A percentile compares a stretch with the other conserved stretches of the same genome.
Evolutionary conservation across 345 rosid species (phyloP).

Genomic region (Rubroshorea leprosula): DNA sequence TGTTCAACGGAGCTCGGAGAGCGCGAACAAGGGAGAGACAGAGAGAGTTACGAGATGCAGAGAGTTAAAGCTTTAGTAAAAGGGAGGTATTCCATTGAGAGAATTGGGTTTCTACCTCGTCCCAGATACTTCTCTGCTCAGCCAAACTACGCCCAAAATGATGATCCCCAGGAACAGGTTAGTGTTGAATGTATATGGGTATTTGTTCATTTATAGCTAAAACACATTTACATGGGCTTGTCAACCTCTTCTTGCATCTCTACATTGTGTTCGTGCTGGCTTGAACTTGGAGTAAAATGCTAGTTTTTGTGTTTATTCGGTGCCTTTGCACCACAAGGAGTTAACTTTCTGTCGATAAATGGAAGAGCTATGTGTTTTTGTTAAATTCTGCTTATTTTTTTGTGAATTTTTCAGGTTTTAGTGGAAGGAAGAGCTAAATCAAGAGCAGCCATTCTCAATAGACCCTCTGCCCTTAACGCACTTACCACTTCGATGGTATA

Average conservation of each 20-base stretch:
- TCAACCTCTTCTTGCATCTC: slow-evolving; percentile 4
- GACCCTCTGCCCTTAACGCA: slow-evolving; percentile 74
- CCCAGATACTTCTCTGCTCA: slow-evolving; percentile 57
- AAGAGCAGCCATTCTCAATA: slow-evolving; percentile 77
- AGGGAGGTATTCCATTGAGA: slow-evolving; percentile 24
- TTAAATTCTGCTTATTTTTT: slow-evolving; percentile 1
- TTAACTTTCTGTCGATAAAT: background rate
- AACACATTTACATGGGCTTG: background rate
- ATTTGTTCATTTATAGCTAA: background rate
- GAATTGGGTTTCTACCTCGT: slow-evolving; percentile 30
- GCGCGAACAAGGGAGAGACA: slow-evolving; percentile 4
- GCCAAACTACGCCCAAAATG: slow-evolving; percentile 42
- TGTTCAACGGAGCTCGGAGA: background rate
- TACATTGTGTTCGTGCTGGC: background rate
- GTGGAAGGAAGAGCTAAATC: slow-evolving; percentile 91
- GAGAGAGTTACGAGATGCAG: slow-evolving; percentile 35
- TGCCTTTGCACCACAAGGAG: background rate
- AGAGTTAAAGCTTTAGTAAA: slow-evolving; percentile 41
- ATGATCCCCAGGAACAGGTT: slow-evolving; percentile 64
- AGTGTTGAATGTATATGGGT: background rate
- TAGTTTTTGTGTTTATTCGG: slow-evolving; percentile 4
- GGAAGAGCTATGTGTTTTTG: slow-evolving; percentile 11
- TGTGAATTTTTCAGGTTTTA: slow-evolving; percentile 43
- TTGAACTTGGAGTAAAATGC: background rate
- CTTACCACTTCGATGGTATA: slow-evolving; percentile 63